Base-by-base conservation (phyloP, 1,139 yeast genomes). In the Oligophagozyma castellii region DNA sequence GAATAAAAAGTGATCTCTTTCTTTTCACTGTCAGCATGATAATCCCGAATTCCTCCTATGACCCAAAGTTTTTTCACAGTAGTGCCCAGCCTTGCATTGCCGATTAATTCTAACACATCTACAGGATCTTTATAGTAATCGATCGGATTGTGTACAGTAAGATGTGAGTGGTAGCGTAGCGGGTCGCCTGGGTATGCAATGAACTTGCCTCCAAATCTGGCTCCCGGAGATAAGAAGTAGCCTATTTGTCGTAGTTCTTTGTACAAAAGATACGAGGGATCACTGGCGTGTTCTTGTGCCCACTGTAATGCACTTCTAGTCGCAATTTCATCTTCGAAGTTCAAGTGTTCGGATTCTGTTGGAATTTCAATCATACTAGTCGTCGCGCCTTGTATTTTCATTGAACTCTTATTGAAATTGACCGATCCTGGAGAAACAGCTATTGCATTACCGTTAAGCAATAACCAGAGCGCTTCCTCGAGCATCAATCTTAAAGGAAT, bases 121-220 rank as follows among this genome's bases (percentile, higher is more conserved):
- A 79, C 59, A 42, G 67, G 63, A 36, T 70, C 69, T 22, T 65
- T 58, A 36, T 62, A 46, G 27, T 63, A 62, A 18, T 61, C 67
- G 14, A 51, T 42, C 3, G 59, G 47, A 1, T 73, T 65, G 30
- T 71, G 70, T 2, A 81, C 79, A 5, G 81, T 74, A 36, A 75
- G 65, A 51, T 86, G 95, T 2, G 95, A 79, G 53, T 89, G 98
- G 46, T 72, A 89, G 29, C 93, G 56, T 34, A 89, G 58, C 2
- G 96, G 94, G 48, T 89, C 98, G 1, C 95, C 96, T 0, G 96
- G 96, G 43, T 89, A 89, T 2, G 89, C 84, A 30, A 89, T 69
- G 44, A 73, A 83, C 34, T 74, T 73, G 3, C 94, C 93, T 1
- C 98, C 98, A 50, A 86, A 89, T 35, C 94, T 65, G 24, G 84